Evolutionary conservation across 192 early-diverging fungal genomes (phyloP), one percentile per base, ranked within the genome.

Genomic region (Backusella sp.): DNA sequence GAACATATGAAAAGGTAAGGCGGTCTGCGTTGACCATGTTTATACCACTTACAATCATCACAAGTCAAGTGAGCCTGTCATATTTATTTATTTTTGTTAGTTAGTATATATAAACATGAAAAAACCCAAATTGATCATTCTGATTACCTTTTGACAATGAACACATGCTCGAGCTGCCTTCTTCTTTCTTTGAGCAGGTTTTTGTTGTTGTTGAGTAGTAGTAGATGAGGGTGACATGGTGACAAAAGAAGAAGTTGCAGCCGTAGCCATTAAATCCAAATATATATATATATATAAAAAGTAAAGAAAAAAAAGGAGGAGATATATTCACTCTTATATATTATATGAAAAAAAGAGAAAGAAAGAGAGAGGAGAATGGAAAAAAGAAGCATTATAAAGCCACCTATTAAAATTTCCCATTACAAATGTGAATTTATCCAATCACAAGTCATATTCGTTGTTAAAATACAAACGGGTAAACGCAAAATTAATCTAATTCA

Each of bases 51-150:
- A 91, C 89, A 87, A 69, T 91, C 90, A 75, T 91, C 92, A 73
- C 92, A 93, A 66, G 92, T 93, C 68, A 93, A 84, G 75, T 93
- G 92, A 28, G 91, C 89, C 79, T 80, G 35, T 39, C 34, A 41
- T 67, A n/a, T 35, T 35, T n/a, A 67, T 5, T 35, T 14, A 67
- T 67, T 35, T 49, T 49, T 49, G 19, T 49, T 19, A 49, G 46
- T 49, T 49, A 49, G 19, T n/a, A 49, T 49, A 49, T 49, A n/a
- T 49, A 49, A 19, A n/a, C 6, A 49, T 19, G 19, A 49, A 49
- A 5, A 49, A 49, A 5, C 19, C 9, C 15, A 49, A 49, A 4
- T 1, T 6, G 17, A 49, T 41, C 34, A 36, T 36, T 15, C 21
- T 15, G 9, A 36, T 69, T 41, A 69, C 68, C 35, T 69, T 90